Percentiles rank a stretch among this genome's conserved stretches.
Evolutionary conservation across 192 early-diverging fungal species (phyloP).

Genomic region (Dissophora globulifera): DNA sequence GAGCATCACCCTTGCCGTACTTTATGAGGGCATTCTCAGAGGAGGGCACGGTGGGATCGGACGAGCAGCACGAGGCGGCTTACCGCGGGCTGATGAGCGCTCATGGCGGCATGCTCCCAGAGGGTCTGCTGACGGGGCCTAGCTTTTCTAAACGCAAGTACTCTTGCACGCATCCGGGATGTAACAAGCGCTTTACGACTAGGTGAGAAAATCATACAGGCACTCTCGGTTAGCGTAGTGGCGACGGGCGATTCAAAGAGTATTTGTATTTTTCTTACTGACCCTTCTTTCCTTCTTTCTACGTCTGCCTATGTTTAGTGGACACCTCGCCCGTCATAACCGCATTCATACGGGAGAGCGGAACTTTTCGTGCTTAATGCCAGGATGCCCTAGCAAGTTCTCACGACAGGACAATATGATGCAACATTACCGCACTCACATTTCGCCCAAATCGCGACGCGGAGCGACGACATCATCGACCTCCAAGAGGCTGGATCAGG

Average conservation of each 20-base stretch:
- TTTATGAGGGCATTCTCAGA: constrained; percentile 47
- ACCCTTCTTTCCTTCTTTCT: too few species aligned
- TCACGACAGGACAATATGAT: constrained; percentile 90
- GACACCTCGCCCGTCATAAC: constrained; percentile 84
- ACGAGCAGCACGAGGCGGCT: constrained; percentile 27
- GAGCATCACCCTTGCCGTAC: constrained; percentile 26
- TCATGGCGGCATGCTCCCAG: constrained; percentile 21
- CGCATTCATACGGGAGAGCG: constrained; percentile 87
- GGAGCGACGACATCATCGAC: constrained; percentile 3
- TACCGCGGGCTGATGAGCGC: constrained; percentile 31
- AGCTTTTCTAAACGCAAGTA: constrained; percentile 74
- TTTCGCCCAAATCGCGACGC: constrained; percentile 72
- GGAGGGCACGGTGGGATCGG: constrained; percentile 11
- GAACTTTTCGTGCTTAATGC: constrained; percentile 75
- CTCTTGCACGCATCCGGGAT: constrained; percentile 70
- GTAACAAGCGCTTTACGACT: constrained; percentile 83
- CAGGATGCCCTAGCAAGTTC: constrained; percentile 79
- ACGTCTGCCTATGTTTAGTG: too few species aligned
- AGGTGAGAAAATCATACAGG: constrained; percentile 67
- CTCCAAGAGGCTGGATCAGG: constrained; percentile 18
- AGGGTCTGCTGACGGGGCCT: constrained; percentile 24
- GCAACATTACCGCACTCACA: constrained; percentile 87
- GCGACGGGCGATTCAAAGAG: too few species aligned
- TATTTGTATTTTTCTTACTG: neutral
- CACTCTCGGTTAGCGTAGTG: too few species aligned